Percentiles rank a stretch among this genome's conserved stretches.
phyloP scores from a whole-genome alignment of 1,284 basidiomycete species.

The Chondrostereum purpureum region DNA sequence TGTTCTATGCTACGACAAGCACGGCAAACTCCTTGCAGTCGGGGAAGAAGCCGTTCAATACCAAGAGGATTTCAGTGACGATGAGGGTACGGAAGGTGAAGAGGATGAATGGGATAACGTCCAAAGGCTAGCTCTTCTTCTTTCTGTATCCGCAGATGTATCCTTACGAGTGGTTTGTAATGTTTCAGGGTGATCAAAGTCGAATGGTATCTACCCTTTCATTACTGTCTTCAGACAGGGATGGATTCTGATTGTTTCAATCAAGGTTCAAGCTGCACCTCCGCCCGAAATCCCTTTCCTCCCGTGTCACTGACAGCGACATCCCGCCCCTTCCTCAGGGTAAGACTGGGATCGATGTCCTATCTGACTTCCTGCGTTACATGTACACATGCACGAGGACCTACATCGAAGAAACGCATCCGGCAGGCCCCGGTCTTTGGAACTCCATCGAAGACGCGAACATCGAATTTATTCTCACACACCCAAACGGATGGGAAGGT shows the following conservation, averaged over 20 bases:
- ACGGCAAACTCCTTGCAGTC: slow-evolving; percentile 36
- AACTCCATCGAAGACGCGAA: slow-evolving; percentile 22
- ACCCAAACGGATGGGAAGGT: slow-evolving; percentile 23
- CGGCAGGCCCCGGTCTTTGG: slow-evolving; percentile 24
- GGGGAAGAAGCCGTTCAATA: slow-evolving; percentile 40
- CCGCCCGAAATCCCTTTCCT: slow-evolving; percentile 18
- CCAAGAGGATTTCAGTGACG: slow-evolving; percentile 23
- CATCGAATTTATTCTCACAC: slow-evolving; percentile 24
- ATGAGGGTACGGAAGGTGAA: neutral
- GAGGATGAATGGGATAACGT: neutral
- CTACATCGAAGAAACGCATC: slow-evolving; percentile 32
- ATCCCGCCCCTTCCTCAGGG: slow-evolving; percentile 29
- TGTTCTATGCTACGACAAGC: slow-evolving; percentile 41
- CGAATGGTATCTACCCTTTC: slow-evolving; percentile 37
- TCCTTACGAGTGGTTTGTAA: too few relatives aligned
- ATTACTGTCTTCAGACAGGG: neutral
- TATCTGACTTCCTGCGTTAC: slow-evolving; percentile 37
- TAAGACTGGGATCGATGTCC: slow-evolving; percentile 28
- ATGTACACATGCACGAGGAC: slow-evolving; percentile 27
- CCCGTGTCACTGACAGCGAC: slow-evolving; percentile 17
- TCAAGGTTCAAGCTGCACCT: slow-evolving; percentile 30
- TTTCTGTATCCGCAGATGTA: too few relatives aligned
- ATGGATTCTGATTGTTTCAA: slow-evolving; percentile 6
- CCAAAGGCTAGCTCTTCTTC: neutral
- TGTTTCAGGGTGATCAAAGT: too few relatives aligned